Base-by-base conservation (phyloP, 129 eudicot genomes). In the Sambucus nigra region DNA sequence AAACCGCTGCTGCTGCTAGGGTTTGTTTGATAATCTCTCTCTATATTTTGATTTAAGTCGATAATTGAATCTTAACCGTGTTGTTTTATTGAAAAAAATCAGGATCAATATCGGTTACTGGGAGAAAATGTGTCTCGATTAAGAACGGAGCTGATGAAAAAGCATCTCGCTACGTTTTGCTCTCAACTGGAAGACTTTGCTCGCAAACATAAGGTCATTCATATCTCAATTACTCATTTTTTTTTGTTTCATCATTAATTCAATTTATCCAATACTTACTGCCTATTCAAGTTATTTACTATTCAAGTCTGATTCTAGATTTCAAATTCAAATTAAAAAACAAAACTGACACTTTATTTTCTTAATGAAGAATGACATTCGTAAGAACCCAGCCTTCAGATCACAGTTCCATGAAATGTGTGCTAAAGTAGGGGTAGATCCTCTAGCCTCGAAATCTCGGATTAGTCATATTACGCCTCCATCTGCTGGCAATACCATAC, bases 361-460 rank as follows among this genome's bases (percentile, higher is more conserved):
- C 17, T 40, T 56, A 25, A n/a, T 75, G 71, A 84, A 91, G 95
- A 91, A 82, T 74, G 95, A 91, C 29, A 91, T 91, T 16, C 89
- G 94, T 51, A 85, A 91, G 80, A 85, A 85, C 33, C 99, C 95
- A 35, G 86, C 95, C 13, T 91, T 91, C 49, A 73, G 99, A 47
- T 73, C 95, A 60, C 99, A 91, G 67, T 91, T 91, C 59, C 95
- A 91, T 38, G 99, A 91, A 76, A 91, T 91, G 99, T 82, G 95
- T 82, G 95, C 99, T n/a, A 91, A 91, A 69, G 99, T 91, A 21
- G 99, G 95, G 25, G 99, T 91, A 11, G 99, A 91, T 39, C 99
- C 99, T 1, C 67, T 91, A 8, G 95, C 99, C 16, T 91, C 99
- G 7, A 91, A 91, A n/a, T n/a, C n/a, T n/a, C n/a, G n/a, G n/a